Conservation (phyloP, 1,284 basidiomycete genomes). For the Heterobasidion parviporum region DNA sequence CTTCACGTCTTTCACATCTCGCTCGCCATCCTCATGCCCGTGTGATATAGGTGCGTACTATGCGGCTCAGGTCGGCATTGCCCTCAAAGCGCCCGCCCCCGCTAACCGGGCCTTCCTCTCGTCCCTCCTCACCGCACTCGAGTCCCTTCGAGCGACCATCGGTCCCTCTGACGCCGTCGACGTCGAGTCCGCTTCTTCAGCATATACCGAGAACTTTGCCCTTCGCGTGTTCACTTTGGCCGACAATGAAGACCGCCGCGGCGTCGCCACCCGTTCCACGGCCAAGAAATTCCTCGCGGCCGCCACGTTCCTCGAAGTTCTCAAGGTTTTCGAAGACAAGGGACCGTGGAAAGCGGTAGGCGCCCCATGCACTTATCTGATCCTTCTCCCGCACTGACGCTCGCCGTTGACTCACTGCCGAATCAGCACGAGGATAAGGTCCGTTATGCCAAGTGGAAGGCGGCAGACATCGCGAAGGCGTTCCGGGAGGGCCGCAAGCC, state of each 20-base stretch:
- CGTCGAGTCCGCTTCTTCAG: conserved; percentile 74
- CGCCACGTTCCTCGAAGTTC: conserved; percentile 79
- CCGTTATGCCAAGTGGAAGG: conserved; percentile 90
- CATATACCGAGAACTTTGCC: conserved; percentile 93
- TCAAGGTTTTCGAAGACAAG: conserved; percentile 59
- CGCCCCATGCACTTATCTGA: not conserved
- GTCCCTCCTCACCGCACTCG: conserved; percentile 71
- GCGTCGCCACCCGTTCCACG: conserved; percentile 70
- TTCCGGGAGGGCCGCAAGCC: conserved; percentile 80
- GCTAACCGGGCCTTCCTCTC: conserved; percentile 67
- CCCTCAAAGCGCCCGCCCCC: conserved; percentile 49
- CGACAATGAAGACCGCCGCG: conserved; percentile 86
- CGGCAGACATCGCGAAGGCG: conserved; percentile 82
- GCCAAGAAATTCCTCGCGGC: conserved; percentile 87
- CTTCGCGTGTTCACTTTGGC: conserved; percentile 81
- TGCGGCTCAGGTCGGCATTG: conserved; percentile 83
- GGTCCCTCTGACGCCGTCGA: conserved; percentile 77
- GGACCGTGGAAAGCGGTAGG: conserved; percentile 11
- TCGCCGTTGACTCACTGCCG: not conserved
- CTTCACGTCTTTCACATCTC: conserved; percentile 5
- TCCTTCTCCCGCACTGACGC: not conserved
- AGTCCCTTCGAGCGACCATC: conserved; percentile 73
- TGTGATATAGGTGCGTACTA: conserved; percentile 69
- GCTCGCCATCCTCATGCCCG: conserved; percentile 5
- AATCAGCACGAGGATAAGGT: conserved; percentile 68